Conservation (phyloP, 2,329 filamentous ascomycete species). For the Didymella keratinophila region DNA sequence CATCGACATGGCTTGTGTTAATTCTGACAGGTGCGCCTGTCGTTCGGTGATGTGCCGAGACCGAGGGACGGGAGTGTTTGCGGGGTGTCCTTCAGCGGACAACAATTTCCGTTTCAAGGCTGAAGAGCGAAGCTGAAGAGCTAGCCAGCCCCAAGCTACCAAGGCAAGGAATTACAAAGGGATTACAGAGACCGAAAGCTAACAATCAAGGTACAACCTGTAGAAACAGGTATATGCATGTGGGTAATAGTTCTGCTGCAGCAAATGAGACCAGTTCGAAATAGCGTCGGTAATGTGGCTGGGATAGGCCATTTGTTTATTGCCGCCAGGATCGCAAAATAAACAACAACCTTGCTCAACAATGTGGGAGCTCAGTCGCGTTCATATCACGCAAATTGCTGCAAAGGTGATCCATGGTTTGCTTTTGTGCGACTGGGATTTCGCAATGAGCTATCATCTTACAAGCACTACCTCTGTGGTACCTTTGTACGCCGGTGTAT, state of each 20-base stretch:
- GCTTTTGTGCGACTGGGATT: constrained; percentile 8
- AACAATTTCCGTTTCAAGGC: neutral
- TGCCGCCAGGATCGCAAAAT: constrained; percentile 23
- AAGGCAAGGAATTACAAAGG: constrained; percentile 3
- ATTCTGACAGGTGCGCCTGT: constrained; percentile 2
- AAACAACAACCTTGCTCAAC: constrained; percentile 18
- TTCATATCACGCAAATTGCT: constrained; percentile 17
- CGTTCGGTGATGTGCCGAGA: constrained; percentile 8
- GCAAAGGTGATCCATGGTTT: constrained; percentile 5
- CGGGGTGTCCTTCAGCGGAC: constrained; percentile 8
- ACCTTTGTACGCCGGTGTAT: constrained; percentile 19
- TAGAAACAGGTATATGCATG: constrained; percentile 24
- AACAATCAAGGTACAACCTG: constrained; percentile 6
- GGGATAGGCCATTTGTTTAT: constrained; percentile 20
- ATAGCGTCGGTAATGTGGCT: constrained; percentile 21
- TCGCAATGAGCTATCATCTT: constrained; percentile 10
- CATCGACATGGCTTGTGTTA: constrained; percentile 14
- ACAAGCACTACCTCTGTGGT: constrained; percentile 6
- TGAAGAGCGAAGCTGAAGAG: constrained; percentile 3
- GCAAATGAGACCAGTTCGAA: constrained; percentile 8
- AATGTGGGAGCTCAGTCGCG: constrained; percentile 3
- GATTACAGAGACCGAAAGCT: constrained; percentile 1
- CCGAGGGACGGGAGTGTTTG: constrained; percentile 6
- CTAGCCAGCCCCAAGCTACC: constrained; percentile 1
- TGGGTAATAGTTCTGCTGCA: constrained; percentile 11